Evolutionary conservation across 164 flowering plant genomes (phyloP).

Genomic region (Berberis thunbergii): DNA sequence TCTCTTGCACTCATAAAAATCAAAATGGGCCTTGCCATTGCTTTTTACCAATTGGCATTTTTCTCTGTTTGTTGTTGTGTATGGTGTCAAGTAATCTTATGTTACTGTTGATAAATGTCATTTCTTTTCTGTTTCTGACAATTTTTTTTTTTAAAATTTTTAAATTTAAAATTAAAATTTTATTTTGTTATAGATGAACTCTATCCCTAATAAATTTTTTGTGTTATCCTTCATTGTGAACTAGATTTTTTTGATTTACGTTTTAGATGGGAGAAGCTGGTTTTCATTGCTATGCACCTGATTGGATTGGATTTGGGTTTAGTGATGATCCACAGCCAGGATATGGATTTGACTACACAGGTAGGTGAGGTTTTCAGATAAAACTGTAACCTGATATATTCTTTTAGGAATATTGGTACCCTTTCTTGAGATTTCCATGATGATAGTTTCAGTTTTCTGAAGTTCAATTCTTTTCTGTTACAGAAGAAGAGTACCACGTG

Average conservation of each 20-base stretch:
- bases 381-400: not conserved
- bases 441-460: not conserved
- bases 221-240: no score
- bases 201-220: no score
- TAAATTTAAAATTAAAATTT: no score
- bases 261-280: slow-evolving; percentile 77
- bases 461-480: slow-evolving; percentile 5
- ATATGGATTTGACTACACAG: slow-evolving; percentile 88
- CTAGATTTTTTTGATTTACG: not conserved
- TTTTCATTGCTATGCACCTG: slow-evolving; percentile 97
- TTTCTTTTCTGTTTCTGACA: not conserved
- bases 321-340: slow-evolving; percentile 96
- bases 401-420: not conserved
- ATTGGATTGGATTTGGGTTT: slow-evolving; percentile 99
- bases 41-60: no score
- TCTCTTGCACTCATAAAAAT: no score
- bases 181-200: no score
- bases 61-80: no score
- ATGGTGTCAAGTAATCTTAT: slow-evolving; percentile 1
- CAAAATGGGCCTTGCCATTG: no score
- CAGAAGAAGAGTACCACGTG: slow-evolving; percentile 91
- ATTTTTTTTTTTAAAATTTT: not conserved
- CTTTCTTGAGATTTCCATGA: not conserved
- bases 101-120: not conserved
- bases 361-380: slow-evolving; percentile 24